Percentiles rank a stretch among this genome's conserved stretches.
Evolutionary conservation across 768 basidiomycete species (phyloP).

Genomic region (Mycena crocata): DNA sequence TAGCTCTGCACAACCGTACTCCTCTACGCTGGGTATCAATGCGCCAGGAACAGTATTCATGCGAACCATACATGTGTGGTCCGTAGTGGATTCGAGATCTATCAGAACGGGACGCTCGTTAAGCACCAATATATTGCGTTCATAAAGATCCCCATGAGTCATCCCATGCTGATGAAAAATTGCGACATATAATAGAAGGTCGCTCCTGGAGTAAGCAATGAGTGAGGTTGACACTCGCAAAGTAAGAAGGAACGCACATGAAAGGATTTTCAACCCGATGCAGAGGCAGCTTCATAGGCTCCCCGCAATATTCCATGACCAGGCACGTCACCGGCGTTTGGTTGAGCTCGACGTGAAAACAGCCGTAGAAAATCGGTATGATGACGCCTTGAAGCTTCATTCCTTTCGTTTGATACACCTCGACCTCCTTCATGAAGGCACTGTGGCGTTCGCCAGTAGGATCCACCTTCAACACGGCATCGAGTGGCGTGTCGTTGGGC

Average conservation of each 20-base stretch:
- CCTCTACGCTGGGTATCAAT: not conserved
- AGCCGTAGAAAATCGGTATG: not conserved
- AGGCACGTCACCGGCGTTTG: not conserved
- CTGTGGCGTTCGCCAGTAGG: not conserved
- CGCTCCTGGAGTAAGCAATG: not conserved
- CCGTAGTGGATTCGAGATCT: not conserved
- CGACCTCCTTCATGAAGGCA: not conserved
- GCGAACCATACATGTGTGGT: not conserved
- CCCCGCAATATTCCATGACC: not conserved
- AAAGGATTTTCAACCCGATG: not conserved
- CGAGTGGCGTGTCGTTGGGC: not conserved
- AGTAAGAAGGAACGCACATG: not conserved
- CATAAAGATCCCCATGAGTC: not conserved
- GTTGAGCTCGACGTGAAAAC: not conserved
- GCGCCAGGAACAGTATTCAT: not conserved
- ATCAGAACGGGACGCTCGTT: not conserved
- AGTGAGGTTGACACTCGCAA: not conserved
- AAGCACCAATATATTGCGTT: not conserved
- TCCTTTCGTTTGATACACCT: not conserved
- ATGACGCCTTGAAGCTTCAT: not conserved
- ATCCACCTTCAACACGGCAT: constrained; percentile 4
- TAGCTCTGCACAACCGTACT: not conserved
- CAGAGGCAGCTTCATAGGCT: not conserved
- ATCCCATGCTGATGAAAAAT: not conserved
- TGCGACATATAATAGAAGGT: not conserved